Evolutionary conservation across 2,329 filamentous ascomycete species (phyloP).

Genomic region (Pestalotiopsis fici): DNA sequence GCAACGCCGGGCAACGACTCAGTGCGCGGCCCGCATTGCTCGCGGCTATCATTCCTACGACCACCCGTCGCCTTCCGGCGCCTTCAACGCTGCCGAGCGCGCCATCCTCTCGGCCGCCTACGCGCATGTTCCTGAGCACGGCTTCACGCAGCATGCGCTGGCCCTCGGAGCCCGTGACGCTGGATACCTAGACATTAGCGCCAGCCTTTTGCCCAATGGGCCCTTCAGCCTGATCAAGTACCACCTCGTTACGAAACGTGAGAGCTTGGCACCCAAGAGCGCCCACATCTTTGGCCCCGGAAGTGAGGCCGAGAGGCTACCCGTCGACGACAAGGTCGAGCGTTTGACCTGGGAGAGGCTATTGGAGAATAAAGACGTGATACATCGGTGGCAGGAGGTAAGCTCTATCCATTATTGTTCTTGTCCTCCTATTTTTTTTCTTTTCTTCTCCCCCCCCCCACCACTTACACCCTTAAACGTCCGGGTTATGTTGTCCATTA

Average conservation of each 20-base stretch:
- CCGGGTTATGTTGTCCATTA: too few species aligned
- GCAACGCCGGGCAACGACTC: neutral
- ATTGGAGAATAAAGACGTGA: slow-evolving; percentile 70
- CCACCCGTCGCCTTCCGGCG: slow-evolving; percentile 58
- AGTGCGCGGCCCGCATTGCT: slow-evolving; percentile 4
- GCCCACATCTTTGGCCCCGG: slow-evolving; percentile 37
- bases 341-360: slow-evolving; percentile 75
- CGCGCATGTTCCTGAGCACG: slow-evolving; percentile 74
- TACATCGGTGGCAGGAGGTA: slow-evolving; percentile 86
- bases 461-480: too few species aligned
- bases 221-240: slow-evolving; percentile 81
- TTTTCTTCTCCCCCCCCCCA: neutral
- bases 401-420: slow-evolving; percentile 23
- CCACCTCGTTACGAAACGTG: slow-evolving; percentile 69
- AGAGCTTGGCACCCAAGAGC: slow-evolving; percentile 51
- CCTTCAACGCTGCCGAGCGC: slow-evolving; percentile 70
- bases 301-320: slow-evolving; percentile 33
- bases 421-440: neutral
- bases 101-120: slow-evolving; percentile 82
- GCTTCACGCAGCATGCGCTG: slow-evolving; percentile 77
- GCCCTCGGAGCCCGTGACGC: slow-evolving; percentile 78
- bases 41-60: slow-evolving; percentile 72
- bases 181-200: slow-evolving; percentile 84
- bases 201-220: slow-evolving; percentile 78
- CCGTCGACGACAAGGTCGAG: slow-evolving; percentile 67